A percentile compares a stretch with the other conserved stretches of the same genome.
Evolutionary conservation across 805 yeast genomes (phyloP).

Genomic region (Nakazawaea laoshanensis): DNA sequence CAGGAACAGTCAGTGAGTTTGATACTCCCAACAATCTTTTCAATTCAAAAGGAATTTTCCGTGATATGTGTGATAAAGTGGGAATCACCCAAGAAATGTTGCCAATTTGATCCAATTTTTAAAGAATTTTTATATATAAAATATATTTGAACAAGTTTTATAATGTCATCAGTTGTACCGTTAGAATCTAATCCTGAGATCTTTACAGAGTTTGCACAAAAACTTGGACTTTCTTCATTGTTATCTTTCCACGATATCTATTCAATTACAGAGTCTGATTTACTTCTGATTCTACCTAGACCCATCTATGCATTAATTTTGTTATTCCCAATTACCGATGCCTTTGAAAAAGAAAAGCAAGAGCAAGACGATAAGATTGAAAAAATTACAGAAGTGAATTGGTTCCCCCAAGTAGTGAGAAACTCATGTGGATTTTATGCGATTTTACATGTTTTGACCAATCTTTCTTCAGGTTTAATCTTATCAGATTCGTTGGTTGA

Average conservation of each 20-base stretch:
- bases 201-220: slow-evolving; percentile 59
- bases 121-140: no score
- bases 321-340: slow-evolving; percentile 68
- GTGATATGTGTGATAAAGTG: slow-evolving; percentile 41
- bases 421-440: slow-evolving; percentile 95
- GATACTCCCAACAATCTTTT: slow-evolving; percentile 44
- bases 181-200: slow-evolving; percentile 86
- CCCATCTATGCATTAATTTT: slow-evolving; percentile 73
- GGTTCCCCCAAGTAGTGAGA: slow-evolving; percentile 79
- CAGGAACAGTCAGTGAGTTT: slow-evolving; percentile 45
- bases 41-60: slow-evolving; percentile 32
- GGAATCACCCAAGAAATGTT: no score
- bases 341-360: slow-evolving; percentile 44
- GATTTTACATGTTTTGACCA: slow-evolving; percentile 50
- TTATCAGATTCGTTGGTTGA: slow-evolving; percentile 24
- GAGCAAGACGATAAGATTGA: slow-evolving; percentile 26
- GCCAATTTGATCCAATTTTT: no score
- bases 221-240: slow-evolving; percentile 56
- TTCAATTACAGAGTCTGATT: slow-evolving; percentile 77
- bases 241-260: slow-evolving; percentile 72
- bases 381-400: slow-evolving; percentile 34
- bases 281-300: slow-evolving; percentile 71
- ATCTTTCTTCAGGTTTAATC: slow-evolving; percentile 36
- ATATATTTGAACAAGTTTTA: background rate
- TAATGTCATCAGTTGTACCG: slow-evolving; percentile 55